Evolutionary conservation across 495 filamentous ascomycete genomes (phyloP).

Genomic region (Clohesyomyces aquaticus): DNA sequence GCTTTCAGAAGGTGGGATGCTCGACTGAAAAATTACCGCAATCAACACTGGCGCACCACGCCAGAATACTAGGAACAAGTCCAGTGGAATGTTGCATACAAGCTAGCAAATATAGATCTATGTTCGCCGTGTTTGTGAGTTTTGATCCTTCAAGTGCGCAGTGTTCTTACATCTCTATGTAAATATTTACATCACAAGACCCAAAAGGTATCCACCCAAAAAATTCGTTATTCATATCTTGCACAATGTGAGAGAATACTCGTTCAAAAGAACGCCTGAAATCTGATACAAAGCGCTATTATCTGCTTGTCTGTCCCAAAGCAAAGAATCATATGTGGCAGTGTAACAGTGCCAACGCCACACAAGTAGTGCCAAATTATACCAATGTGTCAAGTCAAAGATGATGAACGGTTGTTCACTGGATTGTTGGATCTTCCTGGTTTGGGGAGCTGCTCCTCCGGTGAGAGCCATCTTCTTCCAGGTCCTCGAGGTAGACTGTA

Average conservation of each 20-base stretch:
- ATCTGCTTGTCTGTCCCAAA: not conserved
- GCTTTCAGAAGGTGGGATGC: too few relatives aligned
- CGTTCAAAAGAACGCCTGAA: too few relatives aligned
- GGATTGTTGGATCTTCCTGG: not conserved
- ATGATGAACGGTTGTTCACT: not conserved
- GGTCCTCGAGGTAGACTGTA: slow-evolving; percentile 26
- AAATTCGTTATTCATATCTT: not conserved
- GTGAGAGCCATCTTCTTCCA: slow-evolving; percentile 12
- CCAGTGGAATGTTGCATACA: too few relatives aligned
- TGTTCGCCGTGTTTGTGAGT: too few relatives aligned
- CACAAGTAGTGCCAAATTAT: not conserved
- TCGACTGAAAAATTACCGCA: too few relatives aligned
- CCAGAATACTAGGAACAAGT: too few relatives aligned
- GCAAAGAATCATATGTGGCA: not conserved
- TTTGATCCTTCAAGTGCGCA: not conserved
- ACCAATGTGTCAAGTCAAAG: too few relatives aligned
- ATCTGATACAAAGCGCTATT: too few relatives aligned
- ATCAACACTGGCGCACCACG: too few relatives aligned
- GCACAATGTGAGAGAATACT: too few relatives aligned
- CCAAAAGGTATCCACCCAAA: not conserved
- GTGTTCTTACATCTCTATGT: not conserved
- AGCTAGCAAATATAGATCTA: too few relatives aligned
- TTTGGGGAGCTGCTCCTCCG: not conserved
- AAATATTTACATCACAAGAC: not conserved
- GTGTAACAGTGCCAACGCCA: not conserved